Base-by-base conservation (phyloP, 208 protist species). In the Trypanosoma boissoni region DNA sequence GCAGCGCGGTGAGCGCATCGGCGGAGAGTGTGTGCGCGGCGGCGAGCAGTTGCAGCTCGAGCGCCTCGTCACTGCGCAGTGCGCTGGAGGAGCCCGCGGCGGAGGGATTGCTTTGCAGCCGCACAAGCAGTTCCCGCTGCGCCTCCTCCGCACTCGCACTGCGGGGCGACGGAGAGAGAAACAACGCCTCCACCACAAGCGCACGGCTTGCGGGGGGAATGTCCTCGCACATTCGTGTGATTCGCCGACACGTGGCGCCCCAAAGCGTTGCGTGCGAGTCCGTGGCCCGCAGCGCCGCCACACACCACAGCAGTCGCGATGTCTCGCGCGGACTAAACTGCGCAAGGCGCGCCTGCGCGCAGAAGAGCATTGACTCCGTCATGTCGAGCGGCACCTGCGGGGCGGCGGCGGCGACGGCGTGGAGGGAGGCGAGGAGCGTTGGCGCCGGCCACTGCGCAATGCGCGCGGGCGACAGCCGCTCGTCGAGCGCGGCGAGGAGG, bases 231-330 rank as follows among this genome's bases (percentile, higher is more conserved):
- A 82, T 44, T 41, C 75, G 48, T 9, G 69, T 21, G 24, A 77
- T 73, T 29, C 80, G 80, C 8, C 34, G 50, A 71, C 83, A 94
- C 43, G 71, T 64, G 21, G 58, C 41, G 1, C 53, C 57, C 86
- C 86, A 94, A 57, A 88, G 63, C 1, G 5, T 24, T n/a, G 41
- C 26, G 29, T 76, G 73, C 7, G 23, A 14, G 43, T 53, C 26
- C 21, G 53, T 46, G 14, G 69, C 23, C 3, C 45, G 44, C 23
- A 92, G 59, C n/a, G 55, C 69, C 3, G 76, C 78, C 26, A 92
- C 58, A 39, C 66, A 83, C 86, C 86, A 92, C 41, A 92, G 37
- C 18, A 87, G 45, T 21, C 68, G 59, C 28, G 78, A 76, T 26
- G 72, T 71, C 23, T 81, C 75, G 23, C 59, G 45, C 48, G 69